Conservation (phyloP, 2,329 filamentous ascomycete genomes). For the Aspergillus glaucus region DNA sequence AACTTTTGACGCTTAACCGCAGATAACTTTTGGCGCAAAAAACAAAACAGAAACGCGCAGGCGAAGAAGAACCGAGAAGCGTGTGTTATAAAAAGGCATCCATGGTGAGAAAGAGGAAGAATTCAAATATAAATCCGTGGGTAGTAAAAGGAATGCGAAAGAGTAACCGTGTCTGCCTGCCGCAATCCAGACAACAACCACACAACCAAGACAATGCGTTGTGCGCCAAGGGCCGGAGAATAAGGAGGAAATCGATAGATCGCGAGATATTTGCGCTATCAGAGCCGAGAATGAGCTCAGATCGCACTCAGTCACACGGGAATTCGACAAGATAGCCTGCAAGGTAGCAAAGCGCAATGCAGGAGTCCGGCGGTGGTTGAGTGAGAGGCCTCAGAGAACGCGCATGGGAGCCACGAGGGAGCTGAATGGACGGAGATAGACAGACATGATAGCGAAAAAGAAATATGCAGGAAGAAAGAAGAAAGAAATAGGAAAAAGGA, state of each 20-base stretch:
- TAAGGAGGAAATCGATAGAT: too few relatives aligned
- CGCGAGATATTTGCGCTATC: too few relatives aligned
- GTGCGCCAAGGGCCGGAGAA: too few relatives aligned
- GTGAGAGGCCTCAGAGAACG: constrained; percentile 1
- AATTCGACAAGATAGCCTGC: neutral
- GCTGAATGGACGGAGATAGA: constrained; percentile 1
- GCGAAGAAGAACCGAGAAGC: constrained; percentile 5
- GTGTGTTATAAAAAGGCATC: neutral
- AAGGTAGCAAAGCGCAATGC: constrained; percentile 11
- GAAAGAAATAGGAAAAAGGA: constrained; percentile 1
- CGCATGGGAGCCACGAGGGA: neutral
- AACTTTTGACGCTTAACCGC: constrained; percentile 21
- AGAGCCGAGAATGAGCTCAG: neutral
- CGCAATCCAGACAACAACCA: too few relatives aligned
- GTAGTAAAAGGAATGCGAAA: neutral
- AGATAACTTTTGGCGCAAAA: constrained; percentile 5
- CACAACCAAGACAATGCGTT: too few relatives aligned
- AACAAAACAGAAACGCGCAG: constrained; percentile 4
- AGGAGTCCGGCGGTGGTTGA: neutral
- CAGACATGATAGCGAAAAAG: neutral
- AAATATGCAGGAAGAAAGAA: constrained; percentile 1
- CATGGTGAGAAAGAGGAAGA: neutral
- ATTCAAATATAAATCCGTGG: neutral
- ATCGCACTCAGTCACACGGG: neutral
- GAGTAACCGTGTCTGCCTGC: too few relatives aligned